phyloP scores from a whole-genome alignment of 768 basidiomycete species.

The Boletus pseudo-olivaceus region DNA sequence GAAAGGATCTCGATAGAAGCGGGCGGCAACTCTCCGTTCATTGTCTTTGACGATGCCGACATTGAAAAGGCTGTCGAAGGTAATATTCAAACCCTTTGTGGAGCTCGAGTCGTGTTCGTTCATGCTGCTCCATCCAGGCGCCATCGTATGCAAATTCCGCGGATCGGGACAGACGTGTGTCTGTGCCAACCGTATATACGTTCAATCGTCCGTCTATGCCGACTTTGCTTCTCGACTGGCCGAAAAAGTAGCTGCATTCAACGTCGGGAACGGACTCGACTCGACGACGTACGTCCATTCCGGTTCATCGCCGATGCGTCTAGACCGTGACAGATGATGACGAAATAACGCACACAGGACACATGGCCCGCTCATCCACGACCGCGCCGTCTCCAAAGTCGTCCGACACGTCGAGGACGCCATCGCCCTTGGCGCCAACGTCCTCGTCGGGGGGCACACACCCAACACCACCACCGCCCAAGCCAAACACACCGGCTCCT shows the following conservation, averaged over 20 bases:
- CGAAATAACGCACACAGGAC: conserved; percentile 47
- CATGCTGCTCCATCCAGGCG: conserved; percentile 41
- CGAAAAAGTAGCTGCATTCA: conserved; percentile 78
- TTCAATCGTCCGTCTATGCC: conserved; percentile 88
- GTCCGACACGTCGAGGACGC: conserved; percentile 86
- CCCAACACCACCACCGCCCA: conserved; percentile 39
- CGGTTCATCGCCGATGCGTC: not conserved
- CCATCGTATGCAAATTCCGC: conserved; percentile 77
- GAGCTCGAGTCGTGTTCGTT: not conserved
- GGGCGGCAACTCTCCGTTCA: conserved; percentile 94
- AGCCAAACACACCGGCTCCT: conserved; percentile 39
- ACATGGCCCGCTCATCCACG: conserved; percentile 93
- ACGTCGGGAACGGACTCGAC: conserved; percentile 85
- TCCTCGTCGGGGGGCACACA: conserved; percentile 85
- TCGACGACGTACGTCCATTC: conserved; percentile 58
- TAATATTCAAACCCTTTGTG: conserved; percentile 15
- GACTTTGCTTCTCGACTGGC: conserved; percentile 87
- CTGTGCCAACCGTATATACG: conserved; percentile 89
- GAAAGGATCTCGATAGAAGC: conserved; percentile 72
- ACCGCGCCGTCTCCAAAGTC: conserved; percentile 82
- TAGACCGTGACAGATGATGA: not conserved
- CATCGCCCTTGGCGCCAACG: conserved; percentile 74
- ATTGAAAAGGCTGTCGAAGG: conserved; percentile 89
- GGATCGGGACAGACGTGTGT: conserved; percentile 80
- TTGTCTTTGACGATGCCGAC: conserved; percentile 95